Evolutionary conservation across 805 yeast species (phyloP).

Genomic region (Saccharomycopsis capsularis): DNA sequence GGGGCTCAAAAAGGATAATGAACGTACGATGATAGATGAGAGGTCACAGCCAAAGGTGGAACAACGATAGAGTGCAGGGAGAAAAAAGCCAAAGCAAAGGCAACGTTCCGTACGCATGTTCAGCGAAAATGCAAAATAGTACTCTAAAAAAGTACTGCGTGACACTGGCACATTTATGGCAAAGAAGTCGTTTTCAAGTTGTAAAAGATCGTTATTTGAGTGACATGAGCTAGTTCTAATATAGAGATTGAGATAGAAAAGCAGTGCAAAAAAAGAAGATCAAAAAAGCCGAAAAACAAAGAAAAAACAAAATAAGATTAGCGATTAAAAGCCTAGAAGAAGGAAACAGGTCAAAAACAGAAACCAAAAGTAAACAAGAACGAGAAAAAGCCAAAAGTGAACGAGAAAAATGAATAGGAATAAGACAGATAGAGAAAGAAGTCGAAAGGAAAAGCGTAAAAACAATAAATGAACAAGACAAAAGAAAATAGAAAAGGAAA

Average conservation of each 20-base stretch:
- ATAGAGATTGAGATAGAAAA: no score
- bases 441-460: not conserved
- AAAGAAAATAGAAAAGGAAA: not conserved
- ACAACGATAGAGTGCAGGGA: no score
- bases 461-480: not conserved
- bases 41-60: no score
- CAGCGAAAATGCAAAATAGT: no score
- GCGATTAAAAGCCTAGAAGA: not conserved
- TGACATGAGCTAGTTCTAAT: no score
- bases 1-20: no score
- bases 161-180: no score
- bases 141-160: no score
- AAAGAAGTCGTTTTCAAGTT: no score
- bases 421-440: not conserved
- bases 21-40: no score
- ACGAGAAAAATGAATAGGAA: not conserved
- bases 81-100: not conserved
- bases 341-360: not conserved
- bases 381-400: not conserved
- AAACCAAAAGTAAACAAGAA: not conserved
- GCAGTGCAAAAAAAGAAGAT: not conserved
- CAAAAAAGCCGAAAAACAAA: not conserved
- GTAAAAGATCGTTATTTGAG: no score
- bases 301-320: not conserved
- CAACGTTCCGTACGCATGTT: no score